Percentiles rank a stretch among this genome's conserved stretches.
phyloP scores from a whole-genome alignment of 2,329 filamentous ascomycete species.

The Ophiosphaerella korrae region DNA sequence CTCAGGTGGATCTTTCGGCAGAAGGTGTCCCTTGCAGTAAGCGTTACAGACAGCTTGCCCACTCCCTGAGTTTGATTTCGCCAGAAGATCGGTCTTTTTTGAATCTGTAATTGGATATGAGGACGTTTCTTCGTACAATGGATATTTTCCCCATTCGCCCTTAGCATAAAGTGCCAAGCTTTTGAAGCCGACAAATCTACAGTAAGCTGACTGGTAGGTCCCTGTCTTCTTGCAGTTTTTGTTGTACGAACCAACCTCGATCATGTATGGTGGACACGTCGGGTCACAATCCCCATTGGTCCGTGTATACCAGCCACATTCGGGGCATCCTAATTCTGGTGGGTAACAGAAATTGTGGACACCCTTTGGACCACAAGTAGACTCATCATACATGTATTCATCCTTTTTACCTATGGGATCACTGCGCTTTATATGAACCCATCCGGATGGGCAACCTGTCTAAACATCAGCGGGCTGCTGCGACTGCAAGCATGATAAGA shows the following conservation, averaged over 20 bases:
- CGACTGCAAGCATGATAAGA: not conserved
- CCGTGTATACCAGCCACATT: conserved; percentile 6
- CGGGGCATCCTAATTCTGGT: not conserved
- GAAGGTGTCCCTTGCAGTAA: conserved; percentile 2
- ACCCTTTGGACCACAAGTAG: conserved; percentile 1
- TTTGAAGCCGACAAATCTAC: not conserved
- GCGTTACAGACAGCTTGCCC: conserved; percentile 5
- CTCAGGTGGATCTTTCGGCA: conserved; percentile 2
- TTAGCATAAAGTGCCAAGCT: conserved; percentile 9
- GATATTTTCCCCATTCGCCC: conserved; percentile 8
- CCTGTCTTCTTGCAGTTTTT: conserved; percentile 2
- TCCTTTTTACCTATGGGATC: not conserved
- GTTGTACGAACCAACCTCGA: conserved; percentile 8
- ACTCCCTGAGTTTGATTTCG: not conserved
- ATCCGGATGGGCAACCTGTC: conserved; percentile 1
- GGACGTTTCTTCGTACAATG: conserved; percentile 3
- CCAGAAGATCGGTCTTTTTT: conserved; percentile 1
- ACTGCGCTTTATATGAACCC: conserved; percentile 4
- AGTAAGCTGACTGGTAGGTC: conserved; percentile 5
- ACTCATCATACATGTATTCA: conserved; percentile 9
- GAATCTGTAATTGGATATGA: conserved; percentile 4
- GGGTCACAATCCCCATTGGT: conserved; percentile 2
- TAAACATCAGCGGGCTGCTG: not conserved
- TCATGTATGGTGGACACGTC: not conserved
- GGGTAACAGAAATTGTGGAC: conserved; percentile 4